A percentile compares a stretch with the other conserved stretches of the same genome.
Evolutionary conservation across 768 basidiomycete genomes (phyloP).

Genomic region (Termitomyces sp.): DNA sequence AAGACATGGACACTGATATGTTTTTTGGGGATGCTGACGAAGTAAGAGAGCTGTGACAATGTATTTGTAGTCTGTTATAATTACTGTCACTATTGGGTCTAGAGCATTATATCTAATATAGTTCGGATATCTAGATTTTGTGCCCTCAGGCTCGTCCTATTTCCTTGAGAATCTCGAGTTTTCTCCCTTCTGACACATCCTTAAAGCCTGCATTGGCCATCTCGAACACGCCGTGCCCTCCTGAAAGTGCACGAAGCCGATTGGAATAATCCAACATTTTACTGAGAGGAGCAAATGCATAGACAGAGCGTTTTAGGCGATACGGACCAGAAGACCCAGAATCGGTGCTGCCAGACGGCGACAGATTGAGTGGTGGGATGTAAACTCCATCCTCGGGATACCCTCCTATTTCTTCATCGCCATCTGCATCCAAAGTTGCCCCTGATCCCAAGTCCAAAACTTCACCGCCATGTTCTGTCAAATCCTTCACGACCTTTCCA

Average conservation of each 20-base stretch:
- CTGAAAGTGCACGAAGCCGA: conserved; percentile 74
- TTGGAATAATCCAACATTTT: conserved; percentile 79
- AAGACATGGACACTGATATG: conserved; percentile 68
- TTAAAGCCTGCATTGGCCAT: conserved; percentile 77
- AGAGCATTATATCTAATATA: background rate
- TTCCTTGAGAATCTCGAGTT: conserved; percentile 70
- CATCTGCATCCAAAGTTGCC: conserved; percentile 26
- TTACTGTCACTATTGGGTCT: conserved; percentile 1
- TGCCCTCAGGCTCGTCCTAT: conserved; percentile 62
- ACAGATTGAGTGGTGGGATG: conserved; percentile 70
- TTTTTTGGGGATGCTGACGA: conserved; percentile 87
- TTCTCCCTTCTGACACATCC: conserved; percentile 56
- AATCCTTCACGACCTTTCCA: conserved; percentile 77
- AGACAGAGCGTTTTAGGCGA: conserved; percentile 58
- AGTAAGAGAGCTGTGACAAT: conserved; percentile 48
- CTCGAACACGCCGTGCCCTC: conserved; percentile 80
- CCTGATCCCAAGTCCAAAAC: conserved; percentile 61
- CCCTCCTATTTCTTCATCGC: conserved; percentile 35
- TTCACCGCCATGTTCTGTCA: conserved; percentile 84
- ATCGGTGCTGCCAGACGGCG: conserved; percentile 53
- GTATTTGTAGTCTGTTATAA: conserved; percentile 8
- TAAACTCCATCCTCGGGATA: conserved; percentile 67
- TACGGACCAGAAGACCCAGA: conserved; percentile 27
- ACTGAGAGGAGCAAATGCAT: conserved; percentile 75
- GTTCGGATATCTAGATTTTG: background rate